These are phyloP conservation scores for Candida glucosophila DNA, from an alignment of 1,139 yeast genomes.

Conservation along the genomic window DNA sequence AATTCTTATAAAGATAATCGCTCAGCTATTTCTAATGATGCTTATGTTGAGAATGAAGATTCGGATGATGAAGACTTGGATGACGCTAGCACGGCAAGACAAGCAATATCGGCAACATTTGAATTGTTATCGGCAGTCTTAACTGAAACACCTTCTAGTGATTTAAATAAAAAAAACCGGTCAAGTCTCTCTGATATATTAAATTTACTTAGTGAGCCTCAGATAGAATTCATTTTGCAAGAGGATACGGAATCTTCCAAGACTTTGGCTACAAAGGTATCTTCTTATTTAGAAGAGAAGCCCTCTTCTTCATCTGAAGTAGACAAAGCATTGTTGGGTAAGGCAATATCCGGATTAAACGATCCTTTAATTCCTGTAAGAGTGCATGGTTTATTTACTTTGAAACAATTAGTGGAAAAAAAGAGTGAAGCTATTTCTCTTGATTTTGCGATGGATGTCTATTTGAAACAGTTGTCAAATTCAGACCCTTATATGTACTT, in stretches of 20 bases:
- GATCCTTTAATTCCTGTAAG: conserved; percentile 79
- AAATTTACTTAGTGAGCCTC: too few relatives aligned
- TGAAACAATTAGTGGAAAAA: conserved; percentile 48
- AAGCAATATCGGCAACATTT: conserved; percentile 29
- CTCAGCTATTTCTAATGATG: too few relatives aligned
- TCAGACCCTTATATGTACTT: conserved; percentile 82
- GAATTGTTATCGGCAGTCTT: conserved; percentile 50
- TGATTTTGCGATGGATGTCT: conserved; percentile 51
- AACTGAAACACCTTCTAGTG: too few relatives aligned
- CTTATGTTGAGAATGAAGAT: conserved; percentile 11
- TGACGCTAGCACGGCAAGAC: conserved; percentile 21
- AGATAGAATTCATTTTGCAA: too few relatives aligned
- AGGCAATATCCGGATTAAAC: conserved; percentile 59
- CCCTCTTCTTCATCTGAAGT: conserved; percentile 14
- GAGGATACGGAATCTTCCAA: too few relatives aligned
- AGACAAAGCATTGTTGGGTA: conserved; percentile 22
- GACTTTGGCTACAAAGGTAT: too few relatives aligned
- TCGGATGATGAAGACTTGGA: conserved; percentile 40
- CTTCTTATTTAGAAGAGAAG: too few relatives aligned
- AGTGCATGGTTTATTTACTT: conserved; percentile 72
- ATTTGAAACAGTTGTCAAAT: conserved; percentile 59
- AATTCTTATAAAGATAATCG: conserved; percentile 7
- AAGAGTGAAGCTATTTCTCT: conserved; percentile 43
- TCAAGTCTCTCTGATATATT: too few relatives aligned
- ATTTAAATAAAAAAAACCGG: too few relatives aligned